Conservation (phyloP, 495 filamentous ascomycete species). For the Oidiodendron maius region DNA sequence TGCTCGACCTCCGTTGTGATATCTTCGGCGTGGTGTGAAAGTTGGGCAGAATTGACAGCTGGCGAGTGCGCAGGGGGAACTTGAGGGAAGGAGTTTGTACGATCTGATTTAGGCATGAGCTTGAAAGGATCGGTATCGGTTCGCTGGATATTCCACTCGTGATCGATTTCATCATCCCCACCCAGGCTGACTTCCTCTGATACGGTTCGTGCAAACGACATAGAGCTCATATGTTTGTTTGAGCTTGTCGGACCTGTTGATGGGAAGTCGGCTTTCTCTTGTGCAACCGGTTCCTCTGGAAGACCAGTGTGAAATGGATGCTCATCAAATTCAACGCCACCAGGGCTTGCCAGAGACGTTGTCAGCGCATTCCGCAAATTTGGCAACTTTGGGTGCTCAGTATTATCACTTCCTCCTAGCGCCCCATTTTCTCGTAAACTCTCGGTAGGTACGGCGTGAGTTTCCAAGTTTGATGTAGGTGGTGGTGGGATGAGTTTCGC, state of each 20-base stretch:
- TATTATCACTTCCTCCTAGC: slow-evolving; percentile 16
- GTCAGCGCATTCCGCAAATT: slow-evolving; percentile 11
- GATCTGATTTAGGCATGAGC: slow-evolving; percentile 43
- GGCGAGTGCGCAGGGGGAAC: slow-evolving; percentile 34
- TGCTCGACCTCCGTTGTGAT: slow-evolving; percentile 28
- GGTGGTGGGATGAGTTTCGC: not conserved
- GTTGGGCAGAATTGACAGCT: slow-evolving; percentile 15
- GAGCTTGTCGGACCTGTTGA: slow-evolving; percentile 22
- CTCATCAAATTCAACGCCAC: slow-evolving; percentile 22
- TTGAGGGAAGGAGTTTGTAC: slow-evolving; percentile 59
- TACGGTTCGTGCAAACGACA: slow-evolving; percentile 47
- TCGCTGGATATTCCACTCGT: slow-evolving; percentile 42
- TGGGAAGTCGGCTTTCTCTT: slow-evolving; percentile 16
- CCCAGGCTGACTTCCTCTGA: slow-evolving; percentile 46
- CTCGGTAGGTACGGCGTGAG: not conserved
- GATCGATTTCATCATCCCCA: slow-evolving; percentile 39
- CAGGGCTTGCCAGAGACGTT: slow-evolving; percentile 10
- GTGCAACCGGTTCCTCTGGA: slow-evolving; percentile 10
- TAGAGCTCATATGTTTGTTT: slow-evolving; percentile 43
- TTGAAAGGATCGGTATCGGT: slow-evolving; percentile 49
- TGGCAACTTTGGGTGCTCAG: slow-evolving; percentile 24
- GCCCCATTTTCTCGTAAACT: not conserved
- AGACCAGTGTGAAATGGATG: slow-evolving; percentile 24
- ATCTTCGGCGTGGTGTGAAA: slow-evolving; percentile 37
- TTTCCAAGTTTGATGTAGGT: not conserved